These are phyloP conservation scores for Fusarium secorum DNA, from an alignment of 2,329 filamentous ascomycete genomes.

Conservation along the genomic window DNA sequence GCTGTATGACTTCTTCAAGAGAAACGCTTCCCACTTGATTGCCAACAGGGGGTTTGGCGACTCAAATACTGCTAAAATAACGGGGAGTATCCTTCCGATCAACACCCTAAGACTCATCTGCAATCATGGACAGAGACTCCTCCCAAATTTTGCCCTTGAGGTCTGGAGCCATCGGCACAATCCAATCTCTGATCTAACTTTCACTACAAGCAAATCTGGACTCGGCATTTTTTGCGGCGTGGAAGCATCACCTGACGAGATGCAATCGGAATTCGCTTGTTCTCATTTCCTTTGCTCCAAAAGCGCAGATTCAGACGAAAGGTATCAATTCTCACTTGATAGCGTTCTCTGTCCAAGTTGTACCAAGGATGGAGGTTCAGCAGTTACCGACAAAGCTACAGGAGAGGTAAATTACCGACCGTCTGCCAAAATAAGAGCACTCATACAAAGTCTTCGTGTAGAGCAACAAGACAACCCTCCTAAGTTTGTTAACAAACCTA, in stretches of 20 bases:
- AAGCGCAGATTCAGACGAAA: background rate
- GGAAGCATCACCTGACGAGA: fast-evolving
- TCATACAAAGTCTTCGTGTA: fast-evolving
- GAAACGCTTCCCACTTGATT: background rate
- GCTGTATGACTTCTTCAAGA: background rate
- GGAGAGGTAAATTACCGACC: background rate
- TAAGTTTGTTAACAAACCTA: background rate
- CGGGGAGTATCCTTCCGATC: background rate
- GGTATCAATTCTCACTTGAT: fast-evolving
- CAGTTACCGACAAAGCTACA: fast-evolving
- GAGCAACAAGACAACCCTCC: background rate
- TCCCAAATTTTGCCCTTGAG: fast-evolving
- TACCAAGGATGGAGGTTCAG: fast-evolving
- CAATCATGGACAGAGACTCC: background rate
- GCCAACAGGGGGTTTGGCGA: fast-evolving
- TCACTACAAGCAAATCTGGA: fast-evolving
- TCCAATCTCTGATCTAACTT: fast-evolving
- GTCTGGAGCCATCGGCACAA: fast-evolving
- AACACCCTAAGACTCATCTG: background rate
- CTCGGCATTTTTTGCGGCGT: background rate
- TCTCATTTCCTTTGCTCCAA: background rate
- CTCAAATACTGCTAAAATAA: background rate
- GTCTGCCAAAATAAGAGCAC: background rate
- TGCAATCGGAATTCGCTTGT: background rate
- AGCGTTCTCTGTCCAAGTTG: background rate